Conservation (phyloP, 306 rosid genomes). For the Lagenaria siceraria region DNA sequence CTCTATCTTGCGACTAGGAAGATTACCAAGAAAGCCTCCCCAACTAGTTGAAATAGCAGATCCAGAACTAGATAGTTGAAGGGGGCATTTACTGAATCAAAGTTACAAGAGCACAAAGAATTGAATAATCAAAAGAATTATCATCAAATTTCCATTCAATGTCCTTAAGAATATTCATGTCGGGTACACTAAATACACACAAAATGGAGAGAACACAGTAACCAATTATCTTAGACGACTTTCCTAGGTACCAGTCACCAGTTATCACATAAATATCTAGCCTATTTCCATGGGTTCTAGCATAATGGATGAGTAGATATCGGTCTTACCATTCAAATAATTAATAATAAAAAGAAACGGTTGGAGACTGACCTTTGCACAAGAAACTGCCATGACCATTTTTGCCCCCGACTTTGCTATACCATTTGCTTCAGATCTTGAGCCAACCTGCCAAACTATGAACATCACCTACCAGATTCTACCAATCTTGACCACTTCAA, state of each 20-base stretch:
- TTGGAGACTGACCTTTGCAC: constrained; percentile 67
- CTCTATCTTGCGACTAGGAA: not conserved
- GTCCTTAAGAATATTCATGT: not conserved
- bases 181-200: not conserved
- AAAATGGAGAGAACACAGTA: not conserved
- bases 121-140: not conserved
- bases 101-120: not conserved
- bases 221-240: not conserved
- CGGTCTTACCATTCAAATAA: not conserved
- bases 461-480: constrained; percentile 9
- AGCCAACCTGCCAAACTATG: constrained; percentile 61
- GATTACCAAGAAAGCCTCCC: not conserved
- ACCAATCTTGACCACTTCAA: not conserved
- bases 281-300: not conserved
- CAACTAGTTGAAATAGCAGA: not conserved
- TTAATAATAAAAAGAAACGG: not conserved
- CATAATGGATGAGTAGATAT: not conserved
- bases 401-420: constrained; percentile 97
- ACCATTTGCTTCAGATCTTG: constrained; percentile 90
- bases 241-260: not conserved
- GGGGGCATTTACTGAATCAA: not conserved
- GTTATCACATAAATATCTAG: not conserved
- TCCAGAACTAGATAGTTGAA: not conserved
- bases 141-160: not conserved
- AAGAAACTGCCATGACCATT: constrained; percentile 98